These are phyloP conservation scores for Ophiostoma tasmaniense DNA, from an alignment of 2,329 filamentous ascomycete species.

Conservation along the genomic window DNA sequence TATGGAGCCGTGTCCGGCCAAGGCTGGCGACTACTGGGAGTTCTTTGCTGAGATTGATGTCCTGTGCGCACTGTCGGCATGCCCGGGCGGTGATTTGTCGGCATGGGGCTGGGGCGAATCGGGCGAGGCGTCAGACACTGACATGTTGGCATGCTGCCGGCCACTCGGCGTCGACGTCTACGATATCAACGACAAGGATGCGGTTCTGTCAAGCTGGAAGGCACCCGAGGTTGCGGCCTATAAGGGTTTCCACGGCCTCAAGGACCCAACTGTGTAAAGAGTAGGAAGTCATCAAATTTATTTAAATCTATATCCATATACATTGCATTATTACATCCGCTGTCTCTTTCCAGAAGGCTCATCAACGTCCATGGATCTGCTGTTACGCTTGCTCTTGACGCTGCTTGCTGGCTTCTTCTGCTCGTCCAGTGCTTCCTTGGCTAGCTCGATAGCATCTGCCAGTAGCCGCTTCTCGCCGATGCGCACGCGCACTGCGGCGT, in stretches of 20 bases:
- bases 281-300: neutral
- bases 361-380: constrained; percentile 3
- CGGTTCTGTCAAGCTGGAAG: neutral
- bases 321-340: constrained; percentile 10
- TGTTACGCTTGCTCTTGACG: constrained; percentile 5
- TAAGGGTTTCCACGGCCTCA: constrained; percentile 6
- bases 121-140: constrained; percentile 43
- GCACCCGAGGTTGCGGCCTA: constrained; percentile 4
- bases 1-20: constrained; percentile 52
- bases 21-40: constrained; percentile 54
- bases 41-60: constrained; percentile 76
- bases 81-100: constrained; percentile 72
- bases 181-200: constrained; percentile 11
- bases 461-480: constrained; percentile 31
- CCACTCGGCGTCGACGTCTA: constrained; percentile 67
- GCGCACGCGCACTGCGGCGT: constrained; percentile 30
- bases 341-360: constrained; percentile 15
- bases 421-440: constrained; percentile 19
- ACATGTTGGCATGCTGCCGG: constrained; percentile 62
- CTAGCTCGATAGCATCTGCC: constrained; percentile 23
- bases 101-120: constrained; percentile 70
- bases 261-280: neutral
- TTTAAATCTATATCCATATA: neutral
- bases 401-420: constrained; percentile 16
- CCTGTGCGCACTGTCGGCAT: constrained; percentile 48